These are phyloP conservation scores for Letharia columbiana DNA, from an alignment of 495 filamentous ascomycete genomes.

Conservation along the genomic window DNA sequence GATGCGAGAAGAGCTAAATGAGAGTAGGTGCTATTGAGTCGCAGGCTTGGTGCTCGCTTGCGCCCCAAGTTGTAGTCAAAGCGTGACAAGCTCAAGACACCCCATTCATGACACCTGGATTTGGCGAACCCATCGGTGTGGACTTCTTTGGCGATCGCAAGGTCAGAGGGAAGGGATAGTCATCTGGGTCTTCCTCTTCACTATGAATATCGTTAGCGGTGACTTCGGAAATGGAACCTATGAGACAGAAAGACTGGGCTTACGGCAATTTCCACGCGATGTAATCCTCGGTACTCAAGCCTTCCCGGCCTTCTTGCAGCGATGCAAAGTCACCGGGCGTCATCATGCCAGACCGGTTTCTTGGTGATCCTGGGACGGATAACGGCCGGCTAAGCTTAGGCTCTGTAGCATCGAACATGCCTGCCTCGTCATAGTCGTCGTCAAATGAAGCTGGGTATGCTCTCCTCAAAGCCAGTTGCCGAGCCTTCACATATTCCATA, in stretches of 20 bases:
- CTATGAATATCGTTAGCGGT: slow-evolving; percentile 38
- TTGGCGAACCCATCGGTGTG: slow-evolving; percentile 21
- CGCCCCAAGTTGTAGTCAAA: not conserved
- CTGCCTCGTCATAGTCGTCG: slow-evolving; percentile 62
- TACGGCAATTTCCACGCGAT: slow-evolving; percentile 96
- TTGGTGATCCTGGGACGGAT: slow-evolving; percentile 85
- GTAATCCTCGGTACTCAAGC: slow-evolving; percentile 92
- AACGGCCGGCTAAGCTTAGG: slow-evolving; percentile 90
- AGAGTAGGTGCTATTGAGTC: not conserved
- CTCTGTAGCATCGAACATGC: slow-evolving; percentile 80
- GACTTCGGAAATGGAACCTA: not conserved
- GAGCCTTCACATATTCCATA: slow-evolving; percentile 96
- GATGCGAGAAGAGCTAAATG: not conserved
- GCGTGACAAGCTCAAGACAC: slow-evolving; percentile 16
- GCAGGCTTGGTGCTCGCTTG: not conserved
- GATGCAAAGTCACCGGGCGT: slow-evolving; percentile 96
- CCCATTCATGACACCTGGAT: slow-evolving; percentile 20
- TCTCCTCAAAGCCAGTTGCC: slow-evolving; percentile 82
- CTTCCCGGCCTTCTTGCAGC: slow-evolving; percentile 87
- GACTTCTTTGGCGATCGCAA: slow-evolving; percentile 45
- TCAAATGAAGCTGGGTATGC: slow-evolving; percentile 84
- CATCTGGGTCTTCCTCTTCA: slow-evolving; percentile 92
- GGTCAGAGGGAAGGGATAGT: slow-evolving; percentile 87
- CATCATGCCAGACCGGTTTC: slow-evolving; percentile 94
- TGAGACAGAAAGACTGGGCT: slow-evolving; percentile 35